phyloP scores from a whole-genome alignment of 192 early-diverging fungal species.

The Gonapodya sp. region DNA sequence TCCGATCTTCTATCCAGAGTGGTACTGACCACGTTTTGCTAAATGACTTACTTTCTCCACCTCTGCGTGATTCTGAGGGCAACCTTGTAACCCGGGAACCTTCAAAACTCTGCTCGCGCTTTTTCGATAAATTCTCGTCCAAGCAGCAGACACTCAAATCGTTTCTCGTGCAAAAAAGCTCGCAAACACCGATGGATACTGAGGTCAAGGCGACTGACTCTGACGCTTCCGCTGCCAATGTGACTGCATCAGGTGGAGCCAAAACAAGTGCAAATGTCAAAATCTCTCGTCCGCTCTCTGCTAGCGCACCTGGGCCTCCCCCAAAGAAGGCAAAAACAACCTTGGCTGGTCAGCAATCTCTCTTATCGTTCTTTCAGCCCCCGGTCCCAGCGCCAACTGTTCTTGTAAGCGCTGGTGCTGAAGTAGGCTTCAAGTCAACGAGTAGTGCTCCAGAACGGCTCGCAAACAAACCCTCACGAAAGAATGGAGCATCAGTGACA shows the following conservation, averaged over 20 bases:
- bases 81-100: conserved; percentile 16
- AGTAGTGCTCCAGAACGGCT: no score
- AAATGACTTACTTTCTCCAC: background rate
- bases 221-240: background rate
- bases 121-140: conserved; percentile 45
- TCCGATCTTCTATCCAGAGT: conserved; percentile 14
- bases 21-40: background rate
- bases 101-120: conserved; percentile 39
- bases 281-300: conserved; percentile 11
- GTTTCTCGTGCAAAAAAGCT: conserved; percentile 29
- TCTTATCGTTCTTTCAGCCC: background rate
- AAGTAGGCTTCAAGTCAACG: no score
- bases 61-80: background rate
- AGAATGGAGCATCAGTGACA: no score
- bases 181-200: conserved; percentile 1
- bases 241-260: conserved; percentile 14
- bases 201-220: background rate
- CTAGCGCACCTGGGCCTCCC: background rate
- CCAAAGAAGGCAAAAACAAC: conserved; percentile 7
- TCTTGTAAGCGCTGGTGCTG: no score
- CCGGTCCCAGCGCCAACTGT: no score
- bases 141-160: conserved; percentile 44
- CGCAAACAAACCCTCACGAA: no score
- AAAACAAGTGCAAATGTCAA: background rate
- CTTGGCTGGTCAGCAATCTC: background rate